A percentile compares a stretch with the other conserved stretches of the same genome.
phyloP scores from a whole-genome alignment of 2,329 filamentous ascomycete species.

The Fusarium sp. region DNA sequence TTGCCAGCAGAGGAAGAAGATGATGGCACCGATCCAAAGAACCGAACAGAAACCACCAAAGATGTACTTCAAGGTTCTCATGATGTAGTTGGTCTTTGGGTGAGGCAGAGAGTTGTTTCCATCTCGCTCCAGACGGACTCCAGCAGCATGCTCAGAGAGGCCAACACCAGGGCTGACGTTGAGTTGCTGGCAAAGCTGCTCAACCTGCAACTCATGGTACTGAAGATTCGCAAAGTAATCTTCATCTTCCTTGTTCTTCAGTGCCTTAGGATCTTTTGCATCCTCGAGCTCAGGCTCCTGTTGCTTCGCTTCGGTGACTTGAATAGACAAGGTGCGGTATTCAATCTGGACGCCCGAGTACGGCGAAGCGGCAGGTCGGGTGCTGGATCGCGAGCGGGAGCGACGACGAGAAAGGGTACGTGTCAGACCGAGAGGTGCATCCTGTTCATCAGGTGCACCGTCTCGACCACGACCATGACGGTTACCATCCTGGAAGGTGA shows the following conservation, averaged over 20 bases:
- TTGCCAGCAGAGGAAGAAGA: conserved; percentile 62
- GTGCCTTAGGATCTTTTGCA: conserved; percentile 34
- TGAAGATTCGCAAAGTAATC: conserved; percentile 58
- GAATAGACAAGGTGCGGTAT: conserved; percentile 56
- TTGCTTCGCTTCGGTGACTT: conserved; percentile 52
- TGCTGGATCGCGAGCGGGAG: conserved; percentile 37
- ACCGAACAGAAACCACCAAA: conserved; percentile 62
- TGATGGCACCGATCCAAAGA: conserved; percentile 59
- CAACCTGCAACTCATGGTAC: conserved; percentile 51
- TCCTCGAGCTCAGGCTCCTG: conserved; percentile 34
- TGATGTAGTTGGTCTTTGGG: conserved; percentile 56
- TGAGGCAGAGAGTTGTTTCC: conserved; percentile 56
- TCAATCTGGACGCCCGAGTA: conserved; percentile 54
- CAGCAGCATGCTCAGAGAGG: conserved; percentile 49
- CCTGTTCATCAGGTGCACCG: conserved; percentile 1
- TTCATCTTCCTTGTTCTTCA: conserved; percentile 50
- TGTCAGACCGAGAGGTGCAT: conserved; percentile 18
- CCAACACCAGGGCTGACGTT: conserved; percentile 51
- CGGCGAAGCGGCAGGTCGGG: conserved; percentile 45
- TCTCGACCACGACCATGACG: conserved; percentile 10
- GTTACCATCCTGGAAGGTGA: conserved; percentile 32
- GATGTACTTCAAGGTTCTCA: conserved; percentile 55
- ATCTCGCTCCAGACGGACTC: conserved; percentile 52
- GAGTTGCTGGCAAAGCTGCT: conserved; percentile 54
- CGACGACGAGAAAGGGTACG: conserved; percentile 31